phyloP scores from a whole-genome alignment of 192 early-diverging fungal genomes.

The Tieghemiomyces parasiticus region DNA sequence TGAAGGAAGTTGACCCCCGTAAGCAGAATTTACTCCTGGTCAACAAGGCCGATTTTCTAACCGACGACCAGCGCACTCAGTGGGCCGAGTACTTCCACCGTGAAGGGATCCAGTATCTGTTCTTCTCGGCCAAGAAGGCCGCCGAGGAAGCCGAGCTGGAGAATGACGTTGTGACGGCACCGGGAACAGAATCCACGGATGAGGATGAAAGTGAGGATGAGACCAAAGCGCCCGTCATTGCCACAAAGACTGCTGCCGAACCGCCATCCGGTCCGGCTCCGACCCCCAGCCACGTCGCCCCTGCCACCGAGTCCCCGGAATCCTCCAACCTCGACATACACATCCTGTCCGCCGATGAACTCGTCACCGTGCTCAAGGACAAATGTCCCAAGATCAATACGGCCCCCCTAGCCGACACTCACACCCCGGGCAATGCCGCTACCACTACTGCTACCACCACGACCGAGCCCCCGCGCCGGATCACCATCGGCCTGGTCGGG shows the following conservation, averaged over 20 bases:
- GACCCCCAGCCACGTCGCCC: too few species aligned
- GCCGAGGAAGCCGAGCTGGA: conserved; percentile 65
- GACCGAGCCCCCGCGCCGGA: conserved; percentile 23
- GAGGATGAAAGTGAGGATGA: conserved; percentile 10
- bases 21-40: conserved; percentile 86
- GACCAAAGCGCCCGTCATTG: too few species aligned
- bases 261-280: not conserved
- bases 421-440: too few species aligned
- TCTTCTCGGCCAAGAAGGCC: conserved; percentile 87
- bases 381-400: conserved; percentile 31
- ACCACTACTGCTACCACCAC: too few species aligned
- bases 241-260: too few species aligned
- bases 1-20: conserved; percentile 68
- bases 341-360: conserved; percentile 48
- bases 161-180: too few species aligned
- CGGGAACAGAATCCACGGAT: conserved; percentile 11
- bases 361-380: conserved; percentile 41
- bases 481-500: conserved; percentile 90
- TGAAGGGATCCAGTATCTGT: conserved; percentile 70
- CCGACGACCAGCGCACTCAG: conserved; percentile 56
- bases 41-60: conserved; percentile 98
- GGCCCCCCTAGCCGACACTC: not conserved
- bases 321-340: conserved; percentile 31
- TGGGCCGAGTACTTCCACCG: conserved; percentile 89
- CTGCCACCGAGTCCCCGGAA: conserved; percentile 20